phyloP scores from a whole-genome alignment of 306 rosid species.

The Quercus berberidifolia region DNA sequence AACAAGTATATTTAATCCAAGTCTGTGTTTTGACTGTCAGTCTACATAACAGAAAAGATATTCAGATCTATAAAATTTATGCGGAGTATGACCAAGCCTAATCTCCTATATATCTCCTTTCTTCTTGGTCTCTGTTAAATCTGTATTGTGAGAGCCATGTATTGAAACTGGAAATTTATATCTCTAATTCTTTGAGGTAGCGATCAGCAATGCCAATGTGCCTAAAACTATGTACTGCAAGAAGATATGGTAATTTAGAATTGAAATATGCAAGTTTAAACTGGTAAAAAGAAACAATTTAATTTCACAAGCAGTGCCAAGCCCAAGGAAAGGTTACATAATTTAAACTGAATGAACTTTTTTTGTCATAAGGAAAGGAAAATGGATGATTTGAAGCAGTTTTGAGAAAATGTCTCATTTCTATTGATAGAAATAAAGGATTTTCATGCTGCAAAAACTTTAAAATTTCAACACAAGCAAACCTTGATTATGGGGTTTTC shows the following conservation, averaged over 20 bases:
- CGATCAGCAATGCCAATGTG: conserved; percentile 38
- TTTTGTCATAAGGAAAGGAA: neutral
- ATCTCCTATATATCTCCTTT: neutral
- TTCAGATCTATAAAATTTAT: neutral
- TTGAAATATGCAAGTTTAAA: neutral
- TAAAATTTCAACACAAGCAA: conserved; percentile 11
- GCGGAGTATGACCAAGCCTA: neutral
- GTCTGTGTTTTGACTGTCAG: neutral
- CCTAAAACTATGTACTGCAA: conserved; percentile 54
- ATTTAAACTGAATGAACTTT: neutral
- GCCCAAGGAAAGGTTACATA: neutral
- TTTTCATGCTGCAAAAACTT: neutral
- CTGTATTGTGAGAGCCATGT: neutral
- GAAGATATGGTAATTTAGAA: conserved; percentile 1
- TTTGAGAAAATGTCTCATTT: neutral
- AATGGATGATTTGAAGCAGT: neutral
- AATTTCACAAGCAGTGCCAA: neutral
- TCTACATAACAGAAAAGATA: neutral
- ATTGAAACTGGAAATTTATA: neutral
- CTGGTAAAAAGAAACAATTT: neutral
- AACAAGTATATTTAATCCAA: neutral
- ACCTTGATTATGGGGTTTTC: conserved; percentile 77
- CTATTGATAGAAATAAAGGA: neutral
- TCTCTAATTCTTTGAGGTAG: conserved; percentile 33
- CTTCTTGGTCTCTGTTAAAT: neutral